These are phyloP conservation scores for Suhomyces sp. DNA, from an alignment of 805 yeast genomes.

Conservation along the genomic window DNA sequence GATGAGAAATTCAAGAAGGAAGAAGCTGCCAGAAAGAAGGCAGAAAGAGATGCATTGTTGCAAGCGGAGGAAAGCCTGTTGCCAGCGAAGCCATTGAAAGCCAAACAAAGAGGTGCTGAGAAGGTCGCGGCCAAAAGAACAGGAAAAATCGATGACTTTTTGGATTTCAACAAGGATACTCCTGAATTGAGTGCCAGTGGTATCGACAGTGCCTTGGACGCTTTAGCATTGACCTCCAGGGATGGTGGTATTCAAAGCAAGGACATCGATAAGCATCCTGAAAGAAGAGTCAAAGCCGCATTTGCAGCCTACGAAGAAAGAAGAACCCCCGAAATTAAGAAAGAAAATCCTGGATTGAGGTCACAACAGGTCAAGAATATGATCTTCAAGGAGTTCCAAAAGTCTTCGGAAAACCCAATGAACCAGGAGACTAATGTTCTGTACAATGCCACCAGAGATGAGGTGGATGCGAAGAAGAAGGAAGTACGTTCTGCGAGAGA, in stretches of 20 bases:
- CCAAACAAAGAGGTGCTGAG: slow-evolving; percentile 65
- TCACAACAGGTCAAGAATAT: slow-evolving; percentile 75
- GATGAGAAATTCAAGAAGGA: slow-evolving; percentile 68
- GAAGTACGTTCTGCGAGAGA: slow-evolving; percentile 54
- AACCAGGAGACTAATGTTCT: slow-evolving; percentile 66
- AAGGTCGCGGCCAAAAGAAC: slow-evolving; percentile 61
- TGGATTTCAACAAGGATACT: slow-evolving; percentile 49
- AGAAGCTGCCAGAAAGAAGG: slow-evolving; percentile 75
- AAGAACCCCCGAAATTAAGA: slow-evolving; percentile 68
- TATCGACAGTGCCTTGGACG: slow-evolving; percentile 76
- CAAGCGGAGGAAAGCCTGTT: slow-evolving; percentile 63
- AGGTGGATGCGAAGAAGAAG: slow-evolving; percentile 45
- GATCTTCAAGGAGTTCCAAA: slow-evolving; percentile 76
- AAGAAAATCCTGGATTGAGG: slow-evolving; percentile 79
- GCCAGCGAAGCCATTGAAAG: slow-evolving; percentile 53
- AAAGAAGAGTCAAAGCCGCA: slow-evolving; percentile 84
- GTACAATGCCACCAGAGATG: slow-evolving; percentile 61
- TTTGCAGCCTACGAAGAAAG: slow-evolving; percentile 66
- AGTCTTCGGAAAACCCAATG: slow-evolving; percentile 79
- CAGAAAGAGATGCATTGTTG: slow-evolving; percentile 72
- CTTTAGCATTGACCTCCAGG: slow-evolving; percentile 62
- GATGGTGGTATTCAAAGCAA: slow-evolving; percentile 56
- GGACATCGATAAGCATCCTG: slow-evolving; percentile 83
- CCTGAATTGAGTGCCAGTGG: slow-evolving; percentile 68
- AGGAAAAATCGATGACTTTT: slow-evolving; percentile 67